Conservation (phyloP, 2,329 filamentous ascomycete genomes). For the Remersonia thermophila region DNA sequence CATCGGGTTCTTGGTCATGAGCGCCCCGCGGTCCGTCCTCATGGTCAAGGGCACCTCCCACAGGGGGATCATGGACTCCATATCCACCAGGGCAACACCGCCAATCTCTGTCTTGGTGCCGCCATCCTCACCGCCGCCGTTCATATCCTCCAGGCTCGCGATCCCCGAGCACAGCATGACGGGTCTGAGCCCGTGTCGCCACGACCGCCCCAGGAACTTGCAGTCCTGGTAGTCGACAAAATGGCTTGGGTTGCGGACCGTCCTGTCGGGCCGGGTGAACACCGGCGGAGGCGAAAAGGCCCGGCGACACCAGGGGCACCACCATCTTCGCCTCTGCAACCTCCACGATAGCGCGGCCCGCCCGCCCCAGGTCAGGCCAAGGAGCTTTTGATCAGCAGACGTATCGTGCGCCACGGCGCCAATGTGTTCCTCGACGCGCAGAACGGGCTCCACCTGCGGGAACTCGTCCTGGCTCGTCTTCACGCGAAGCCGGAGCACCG, state of each 20-base stretch:
- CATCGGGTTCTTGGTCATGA: constrained; percentile 37
- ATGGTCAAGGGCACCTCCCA: constrained; percentile 34
- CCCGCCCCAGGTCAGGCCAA: constrained; percentile 35
- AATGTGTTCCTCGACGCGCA: constrained; percentile 30
- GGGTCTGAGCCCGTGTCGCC: constrained; percentile 23
- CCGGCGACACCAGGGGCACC: too few species aligned
- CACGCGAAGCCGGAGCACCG: constrained; percentile 28
- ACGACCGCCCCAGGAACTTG: constrained; percentile 34
- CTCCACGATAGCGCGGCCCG: constrained; percentile 28
- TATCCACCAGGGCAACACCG: constrained; percentile 35
- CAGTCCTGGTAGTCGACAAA: constrained; percentile 41
- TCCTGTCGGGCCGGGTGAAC: constrained; percentile 17
- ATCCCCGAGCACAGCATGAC: constrained; percentile 38
- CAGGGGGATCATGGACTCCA: constrained; percentile 31
- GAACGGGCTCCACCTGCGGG: constrained; percentile 24
- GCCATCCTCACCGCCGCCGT: too few species aligned
- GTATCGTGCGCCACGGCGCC: constrained; percentile 34
- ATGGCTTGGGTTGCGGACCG: constrained; percentile 28
- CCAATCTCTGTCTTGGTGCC: constrained; percentile 27
- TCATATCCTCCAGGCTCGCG: constrained; percentile 23
- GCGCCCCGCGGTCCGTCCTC: constrained; percentile 25
- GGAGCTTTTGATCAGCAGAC: constrained; percentile 23
- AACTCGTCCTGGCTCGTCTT: too few species aligned
- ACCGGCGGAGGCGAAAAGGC: constrained; percentile 6
- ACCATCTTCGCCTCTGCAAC: constrained; percentile 18